These are phyloP conservation scores for Fomitopsis schrenkii DNA, from an alignment of 1,284 basidiomycete species.

Conservation along the genomic window DNA sequence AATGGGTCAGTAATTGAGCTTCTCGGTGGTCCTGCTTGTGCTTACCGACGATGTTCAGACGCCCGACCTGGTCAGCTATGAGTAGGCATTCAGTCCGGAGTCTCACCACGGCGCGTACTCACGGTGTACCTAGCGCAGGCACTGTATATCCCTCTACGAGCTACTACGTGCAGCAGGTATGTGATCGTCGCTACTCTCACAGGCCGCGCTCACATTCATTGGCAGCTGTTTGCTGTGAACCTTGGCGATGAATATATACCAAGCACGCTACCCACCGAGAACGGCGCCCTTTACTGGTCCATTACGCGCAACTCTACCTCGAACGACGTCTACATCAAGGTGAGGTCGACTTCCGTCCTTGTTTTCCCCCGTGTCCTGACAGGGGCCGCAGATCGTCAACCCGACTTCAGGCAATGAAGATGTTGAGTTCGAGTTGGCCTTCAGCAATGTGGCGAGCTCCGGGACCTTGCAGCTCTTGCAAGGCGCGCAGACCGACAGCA, in stretches of 20 bases:
- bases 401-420: constrained; percentile 34
- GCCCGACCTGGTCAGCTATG: constrained; percentile 64
- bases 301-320: constrained; percentile 44
- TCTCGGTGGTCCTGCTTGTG: constrained; percentile 5
- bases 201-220: neutral
- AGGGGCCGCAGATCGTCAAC: constrained; percentile 46
- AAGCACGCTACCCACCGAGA: constrained; percentile 49
- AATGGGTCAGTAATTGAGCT: constrained; percentile 43
- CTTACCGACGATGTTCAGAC: constrained; percentile 31
- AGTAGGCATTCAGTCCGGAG: constrained; percentile 35
- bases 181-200: neutral
- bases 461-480: constrained; percentile 46
- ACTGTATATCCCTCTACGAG: constrained; percentile 55
- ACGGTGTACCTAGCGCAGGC: constrained; percentile 37
- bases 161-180: constrained; percentile 63
- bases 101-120: neutral
- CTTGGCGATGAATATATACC: constrained; percentile 59
- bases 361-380: neutral
- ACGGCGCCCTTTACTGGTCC: constrained; percentile 58
- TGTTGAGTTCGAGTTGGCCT: constrained; percentile 53
- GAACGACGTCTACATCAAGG: constrained; percentile 56
- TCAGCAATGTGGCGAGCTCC: constrained; percentile 36
- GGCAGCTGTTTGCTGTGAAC: constrained; percentile 58
- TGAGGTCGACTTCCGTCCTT: constrained; percentile 5
- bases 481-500: constrained; percentile 45